Evolutionary conservation across 345 rosid genomes (phyloP).

Genomic region (Excoecaria agallocha): DNA sequence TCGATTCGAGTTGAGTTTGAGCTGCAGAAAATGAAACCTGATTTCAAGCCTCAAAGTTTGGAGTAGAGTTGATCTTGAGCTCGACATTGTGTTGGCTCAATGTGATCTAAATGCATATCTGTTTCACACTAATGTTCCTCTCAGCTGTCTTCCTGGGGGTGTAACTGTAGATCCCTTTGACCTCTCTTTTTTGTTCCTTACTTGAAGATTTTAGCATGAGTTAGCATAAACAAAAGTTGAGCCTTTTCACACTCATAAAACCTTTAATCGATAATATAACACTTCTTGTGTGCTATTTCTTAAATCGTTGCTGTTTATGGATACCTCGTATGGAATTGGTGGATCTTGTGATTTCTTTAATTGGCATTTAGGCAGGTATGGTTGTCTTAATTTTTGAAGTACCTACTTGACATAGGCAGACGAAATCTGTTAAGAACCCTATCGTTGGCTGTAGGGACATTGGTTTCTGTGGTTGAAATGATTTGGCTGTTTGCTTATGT

Average conservation of each 20-base stretch:
- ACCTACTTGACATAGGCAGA: not conserved
- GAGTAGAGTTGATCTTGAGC: not conserved
- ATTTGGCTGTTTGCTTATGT: conserved; percentile 3
- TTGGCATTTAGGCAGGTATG: not conserved
- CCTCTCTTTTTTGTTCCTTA: not conserved
- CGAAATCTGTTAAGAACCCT: not conserved
- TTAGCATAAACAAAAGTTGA: not conserved
- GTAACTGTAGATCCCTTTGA: not conserved
- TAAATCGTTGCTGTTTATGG: not conserved
- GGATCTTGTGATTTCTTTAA: not conserved
- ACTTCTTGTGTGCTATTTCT: not conserved
- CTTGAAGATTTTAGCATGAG: not conserved
- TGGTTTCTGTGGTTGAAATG: not conserved
- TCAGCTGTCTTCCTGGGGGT: not conserved
- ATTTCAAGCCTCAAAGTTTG: no score
- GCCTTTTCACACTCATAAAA: not conserved
- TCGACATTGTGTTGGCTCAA: not conserved
- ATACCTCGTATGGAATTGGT: not conserved
- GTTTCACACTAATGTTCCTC: not conserved
- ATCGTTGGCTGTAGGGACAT: not conserved
- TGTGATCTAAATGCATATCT: not conserved
- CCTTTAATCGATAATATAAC: not conserved
- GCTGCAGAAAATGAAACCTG: not conserved
- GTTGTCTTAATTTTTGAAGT: not conserved
- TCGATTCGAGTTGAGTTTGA: not conserved